Conservation (phyloP, 2,329 filamentous ascomycete genomes). For the Aciculosporium take region DNA sequence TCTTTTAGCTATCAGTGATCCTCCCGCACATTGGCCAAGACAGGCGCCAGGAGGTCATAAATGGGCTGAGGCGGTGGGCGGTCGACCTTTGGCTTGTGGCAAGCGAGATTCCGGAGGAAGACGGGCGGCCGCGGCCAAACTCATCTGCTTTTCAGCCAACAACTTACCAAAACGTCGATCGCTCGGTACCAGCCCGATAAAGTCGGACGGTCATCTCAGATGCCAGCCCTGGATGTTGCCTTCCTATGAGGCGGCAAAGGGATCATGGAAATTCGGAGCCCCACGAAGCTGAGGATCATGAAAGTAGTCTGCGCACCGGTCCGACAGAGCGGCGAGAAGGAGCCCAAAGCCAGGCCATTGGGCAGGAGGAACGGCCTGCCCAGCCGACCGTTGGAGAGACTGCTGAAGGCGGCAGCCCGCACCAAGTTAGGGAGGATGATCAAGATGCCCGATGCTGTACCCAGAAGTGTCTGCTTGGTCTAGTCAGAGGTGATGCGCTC, state of each 20-base stretch:
- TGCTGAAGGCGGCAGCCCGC: not conserved
- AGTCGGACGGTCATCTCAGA: too few species aligned
- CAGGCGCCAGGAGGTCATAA: not conserved
- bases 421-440: not conserved
- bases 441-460: not conserved
- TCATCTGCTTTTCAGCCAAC: not conserved
- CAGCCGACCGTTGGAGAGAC: not conserved
- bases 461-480: not conserved
- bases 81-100: not conserved
- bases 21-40: not conserved
- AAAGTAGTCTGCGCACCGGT: too few species aligned
- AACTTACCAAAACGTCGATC: too few species aligned
- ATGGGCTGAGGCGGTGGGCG: not conserved
- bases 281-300: too few species aligned
- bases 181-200: too few species aligned
- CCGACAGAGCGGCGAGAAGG: not conserved
- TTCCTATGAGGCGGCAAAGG: not conserved
- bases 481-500: not conserved
- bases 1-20: not conserved
- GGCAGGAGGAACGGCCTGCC: not conserved
- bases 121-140: not conserved
- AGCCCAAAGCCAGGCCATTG: not conserved
- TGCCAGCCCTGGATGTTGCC: not conserved
- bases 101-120: not conserved
- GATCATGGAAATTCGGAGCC: not conserved